Percentiles rank a stretch among this genome's conserved stretches.
These are phyloP conservation scores for Viola pubescens DNA, from an alignment of 441 rosid species.

Conservation along the genomic window DNA sequence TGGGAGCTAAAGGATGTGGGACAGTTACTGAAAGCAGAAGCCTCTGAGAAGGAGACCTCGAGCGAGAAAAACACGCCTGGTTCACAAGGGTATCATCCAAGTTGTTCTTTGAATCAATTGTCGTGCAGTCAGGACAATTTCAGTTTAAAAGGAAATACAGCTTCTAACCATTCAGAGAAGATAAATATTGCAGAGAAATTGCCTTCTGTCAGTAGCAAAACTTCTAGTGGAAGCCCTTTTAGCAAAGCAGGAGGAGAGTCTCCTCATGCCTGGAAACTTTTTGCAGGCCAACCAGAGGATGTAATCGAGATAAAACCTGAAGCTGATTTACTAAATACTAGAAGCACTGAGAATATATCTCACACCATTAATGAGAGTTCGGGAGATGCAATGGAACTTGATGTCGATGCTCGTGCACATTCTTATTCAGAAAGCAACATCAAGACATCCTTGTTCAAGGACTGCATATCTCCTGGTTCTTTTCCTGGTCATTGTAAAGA, in stretches of 20 bases:
- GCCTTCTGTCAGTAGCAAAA: constrained; percentile 7
- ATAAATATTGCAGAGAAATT: constrained; percentile 8
- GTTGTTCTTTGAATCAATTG: constrained; percentile 11
- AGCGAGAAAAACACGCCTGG: constrained; percentile 9
- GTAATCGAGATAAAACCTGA: constrained; percentile 8
- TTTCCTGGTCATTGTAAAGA: constrained; percentile 16
- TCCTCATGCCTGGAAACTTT: neutral
- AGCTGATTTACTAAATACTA: constrained; percentile 6
- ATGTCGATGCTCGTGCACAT: constrained; percentile 14
- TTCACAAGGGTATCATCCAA: constrained; percentile 9
- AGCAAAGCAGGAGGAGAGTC: constrained; percentile 7
- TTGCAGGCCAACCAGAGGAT: constrained; percentile 2
- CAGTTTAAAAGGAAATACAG: constrained; percentile 13
- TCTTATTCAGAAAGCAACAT: constrained; percentile 18
- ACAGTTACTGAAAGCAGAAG: constrained; percentile 5
- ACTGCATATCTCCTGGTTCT: constrained; percentile 22
- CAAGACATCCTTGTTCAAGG: constrained; percentile 22
- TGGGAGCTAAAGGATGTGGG: constrained; percentile 9
- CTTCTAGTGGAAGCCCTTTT: constrained; percentile 3
- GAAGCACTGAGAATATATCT: constrained; percentile 10
- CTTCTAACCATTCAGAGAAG: constrained; percentile 13
- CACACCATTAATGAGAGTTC: constrained; percentile 16
- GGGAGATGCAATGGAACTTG: constrained; percentile 22
- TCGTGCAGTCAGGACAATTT: constrained; percentile 6
- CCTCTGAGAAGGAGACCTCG: constrained; percentile 9